Evolutionary conservation across 73 alveolate species (phyloP).

Genomic region (Effrenium voratum): DNA sequence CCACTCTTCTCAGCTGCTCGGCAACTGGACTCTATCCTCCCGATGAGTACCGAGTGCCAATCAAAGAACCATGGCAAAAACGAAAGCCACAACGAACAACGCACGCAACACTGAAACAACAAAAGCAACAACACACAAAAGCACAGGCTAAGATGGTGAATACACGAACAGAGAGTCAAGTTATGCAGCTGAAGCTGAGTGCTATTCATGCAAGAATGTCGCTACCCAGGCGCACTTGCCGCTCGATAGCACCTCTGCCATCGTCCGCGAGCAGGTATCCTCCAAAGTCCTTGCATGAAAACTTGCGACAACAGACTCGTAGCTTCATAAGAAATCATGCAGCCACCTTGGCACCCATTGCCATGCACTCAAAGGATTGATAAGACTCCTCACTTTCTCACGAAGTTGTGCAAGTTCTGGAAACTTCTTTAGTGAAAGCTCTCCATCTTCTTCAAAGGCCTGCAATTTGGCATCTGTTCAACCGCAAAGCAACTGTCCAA

Average conservation of each 20-base stretch:
- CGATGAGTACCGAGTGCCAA: too few relatives aligned
- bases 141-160: too few relatives aligned
- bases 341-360: neutral
- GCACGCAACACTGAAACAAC: too few relatives aligned
- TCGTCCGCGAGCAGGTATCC: slow-evolving; percentile 61
- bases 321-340: too few relatives aligned
- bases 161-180: too few relatives aligned
- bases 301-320: too few relatives aligned
- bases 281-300: slow-evolving; percentile 66
- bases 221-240: slow-evolving; percentile 52
- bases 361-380: neutral
- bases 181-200: neutral
- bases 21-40: too few relatives aligned
- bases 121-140: too few relatives aligned
- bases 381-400: neutral
- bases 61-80: too few relatives aligned
- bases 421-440: slow-evolving; percentile 75
- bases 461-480: too few relatives aligned
- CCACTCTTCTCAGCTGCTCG: too few relatives aligned
- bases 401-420: slow-evolving; percentile 80
- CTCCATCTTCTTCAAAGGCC: slow-evolving; percentile 86
- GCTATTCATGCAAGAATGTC: neutral
- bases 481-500: neutral
- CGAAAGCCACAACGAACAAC: too few relatives aligned
- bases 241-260: slow-evolving; percentile 78